These are phyloP conservation scores for Calocera viscosa DNA, from an alignment of 768 basidiomycete genomes.

Conservation along the genomic window DNA sequence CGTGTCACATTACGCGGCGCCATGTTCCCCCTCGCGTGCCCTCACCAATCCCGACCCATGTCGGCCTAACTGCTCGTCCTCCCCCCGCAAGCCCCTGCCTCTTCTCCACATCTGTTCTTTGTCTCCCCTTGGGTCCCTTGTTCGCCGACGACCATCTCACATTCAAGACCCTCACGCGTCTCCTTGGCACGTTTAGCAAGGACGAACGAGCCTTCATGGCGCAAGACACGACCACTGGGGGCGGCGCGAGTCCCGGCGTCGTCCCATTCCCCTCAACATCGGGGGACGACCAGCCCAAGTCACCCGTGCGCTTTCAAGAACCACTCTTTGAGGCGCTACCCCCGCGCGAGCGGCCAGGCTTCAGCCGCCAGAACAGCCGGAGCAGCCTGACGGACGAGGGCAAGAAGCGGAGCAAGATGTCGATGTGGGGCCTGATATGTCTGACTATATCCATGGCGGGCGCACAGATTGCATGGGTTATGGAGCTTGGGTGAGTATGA, in stretches of 20 bases:
- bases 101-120: neutral
- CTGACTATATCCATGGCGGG: conserved; percentile 78
- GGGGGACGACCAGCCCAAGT: neutral
- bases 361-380: neutral
- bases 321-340: conserved; percentile 1
- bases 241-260: neutral
- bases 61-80: neutral
- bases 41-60: conserved; percentile 4
- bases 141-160: neutral
- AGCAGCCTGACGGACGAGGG: conserved; percentile 10
- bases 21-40: neutral
- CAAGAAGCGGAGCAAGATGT: conserved; percentile 19
- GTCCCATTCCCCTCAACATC: neutral
- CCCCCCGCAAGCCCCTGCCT: neutral
- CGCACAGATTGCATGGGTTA: conserved; percentile 89
- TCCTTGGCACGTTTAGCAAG: neutral
- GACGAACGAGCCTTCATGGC: neutral
- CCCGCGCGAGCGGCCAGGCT: neutral
- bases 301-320: conserved; percentile 1
- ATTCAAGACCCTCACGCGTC: no score
- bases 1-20: neutral
- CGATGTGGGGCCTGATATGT: conserved; percentile 25
- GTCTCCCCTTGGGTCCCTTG: neutral
- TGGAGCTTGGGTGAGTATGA: conserved; percentile 69
- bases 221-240: neutral